Base-by-base conservation (phyloP, 257 asterid genomes). In the Nicotiana tomentosiformis region DNA sequence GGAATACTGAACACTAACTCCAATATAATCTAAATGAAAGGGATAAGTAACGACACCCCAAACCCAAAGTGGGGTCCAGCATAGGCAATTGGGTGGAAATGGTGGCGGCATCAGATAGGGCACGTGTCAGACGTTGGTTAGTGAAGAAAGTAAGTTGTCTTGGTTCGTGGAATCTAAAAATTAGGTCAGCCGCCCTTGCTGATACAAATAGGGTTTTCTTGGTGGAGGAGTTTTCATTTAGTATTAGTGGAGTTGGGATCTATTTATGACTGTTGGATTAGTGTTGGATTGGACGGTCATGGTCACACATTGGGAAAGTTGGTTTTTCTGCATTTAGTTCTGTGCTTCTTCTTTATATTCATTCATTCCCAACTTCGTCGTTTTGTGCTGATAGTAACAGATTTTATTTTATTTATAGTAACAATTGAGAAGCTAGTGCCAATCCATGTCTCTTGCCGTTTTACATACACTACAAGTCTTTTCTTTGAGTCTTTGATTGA, bases 101-200 rank as follows among this genome's bases (percentile, higher is more conserved):
- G 82, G 74, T 61, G 74, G 74, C 39, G 46, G 82, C 18, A 61
- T 79, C 17, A 61, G 58, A 46, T 29, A 7, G 43, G 39, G 4
- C 30, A 79, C 82, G 82, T 61, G 82, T 62, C 82, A 10, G 14
- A 17, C 5, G 16, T 0, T 43, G 16, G 61, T 58, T 61, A 11
- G 32, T 0, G 61, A 39, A 4, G 39, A 79, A 84, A 82, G 91
- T 79, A 23, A 51, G 82, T 85, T 82, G 92, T 90, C 84, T 83
- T 84, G 88, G 82, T 87, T 87, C 84, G 60, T 84, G 88, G 88
- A 88, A 89, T 87, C 55, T 53, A 17, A 46, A 74, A 84, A 84
- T 82, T 87, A 39, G 93, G 94, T 87, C 87, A 83, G 89, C 90
- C 88, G 89, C 77, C 90, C 88, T 80, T 81, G 53, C 43, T 61